Percentiles rank a stretch among this genome's conserved stretches.
Conservation (phyloP, 1,284 basidiomycete species). For the Ceratobasidium sp. region DNA sequence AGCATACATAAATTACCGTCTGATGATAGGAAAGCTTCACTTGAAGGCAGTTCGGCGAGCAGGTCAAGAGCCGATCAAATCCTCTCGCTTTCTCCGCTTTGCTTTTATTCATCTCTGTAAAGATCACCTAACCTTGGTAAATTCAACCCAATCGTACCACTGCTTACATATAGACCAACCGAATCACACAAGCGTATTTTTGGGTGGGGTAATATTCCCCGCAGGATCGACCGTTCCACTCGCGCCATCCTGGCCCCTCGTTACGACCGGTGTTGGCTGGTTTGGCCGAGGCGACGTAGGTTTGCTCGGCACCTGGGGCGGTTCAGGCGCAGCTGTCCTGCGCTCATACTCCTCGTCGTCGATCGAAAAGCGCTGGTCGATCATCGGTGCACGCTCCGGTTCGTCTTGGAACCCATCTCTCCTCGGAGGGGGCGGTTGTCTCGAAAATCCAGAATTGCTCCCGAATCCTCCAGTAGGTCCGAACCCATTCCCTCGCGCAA, state of each 20-base stretch:
- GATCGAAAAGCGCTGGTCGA: conserved; percentile 23
- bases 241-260: background rate
- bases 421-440: conserved; percentile 26
- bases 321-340: conserved; percentile 14
- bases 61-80: too few relatives aligned
- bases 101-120: background rate
- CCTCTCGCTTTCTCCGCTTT: too few relatives aligned
- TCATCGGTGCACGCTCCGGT: conserved; percentile 23
- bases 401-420: conserved; percentile 36
- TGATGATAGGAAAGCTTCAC: too few relatives aligned
- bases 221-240: background rate
- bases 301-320: conserved; percentile 28
- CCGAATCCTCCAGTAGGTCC: conserved; percentile 27
- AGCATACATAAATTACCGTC: too few relatives aligned
- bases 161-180: conserved; percentile 1
- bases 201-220: background rate
- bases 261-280: background rate
- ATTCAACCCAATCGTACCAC: background rate
- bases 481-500: conserved; percentile 30
- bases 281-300: conserved; percentile 15
- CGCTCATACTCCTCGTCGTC: conserved; percentile 33
- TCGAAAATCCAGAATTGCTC: background rate
- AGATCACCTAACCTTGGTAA: background rate
- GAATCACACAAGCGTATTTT: conserved; percentile 5
- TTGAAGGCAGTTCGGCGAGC: too few relatives aligned